Base-by-base conservation (phyloP, 768 basidiomycete species). In the Guyanaporus albipodus region DNA sequence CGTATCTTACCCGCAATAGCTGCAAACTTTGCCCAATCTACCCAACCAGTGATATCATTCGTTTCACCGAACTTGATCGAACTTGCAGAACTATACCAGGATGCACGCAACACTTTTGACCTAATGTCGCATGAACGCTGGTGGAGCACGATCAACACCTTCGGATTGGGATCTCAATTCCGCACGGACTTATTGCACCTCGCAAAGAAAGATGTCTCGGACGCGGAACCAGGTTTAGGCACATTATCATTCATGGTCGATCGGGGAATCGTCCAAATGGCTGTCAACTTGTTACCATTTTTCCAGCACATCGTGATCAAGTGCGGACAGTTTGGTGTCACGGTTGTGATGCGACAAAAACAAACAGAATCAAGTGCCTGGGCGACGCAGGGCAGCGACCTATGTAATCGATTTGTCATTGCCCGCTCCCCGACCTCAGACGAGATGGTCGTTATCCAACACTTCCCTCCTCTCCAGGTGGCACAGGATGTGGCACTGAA, bases 11-110 rank as follows among this genome's bases (percentile, higher is more conserved):
- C 82, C 0, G 82, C 88, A 1, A 65, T 87, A 40, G 61, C 68
- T 4, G 65, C 73, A 12, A 70, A 68, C 26, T 36, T 72, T 7
- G 52, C 72, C 37, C 60, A 60, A 35, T 48, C 44, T 49, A 46
- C 53, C 7, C 57, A 54, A 36, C 60, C 82, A 4, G 78, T 82
- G 3, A 69, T 96, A 37, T 70, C 82, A 3, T 90, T 82, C 55
- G 76, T 82, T 37, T 87, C 94, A 0, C 96, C 96, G 1, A 99
- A 99, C 66, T 62, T 84, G 22, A 67, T 87, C 19, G 96, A 99
- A 65, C 75, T 98, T 9, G 54, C 67, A 28, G 70, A 79, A 23
- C 64, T 89, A 47, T 82, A 82, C 58, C 69, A 73, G 22, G 65
- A 75, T 39, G 76, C 76, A 8, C 64, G 66, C 38, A 62, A 72